phyloP scores from a whole-genome alignment of 805 yeast species.

The Metschnikowia lochheadii region DNA sequence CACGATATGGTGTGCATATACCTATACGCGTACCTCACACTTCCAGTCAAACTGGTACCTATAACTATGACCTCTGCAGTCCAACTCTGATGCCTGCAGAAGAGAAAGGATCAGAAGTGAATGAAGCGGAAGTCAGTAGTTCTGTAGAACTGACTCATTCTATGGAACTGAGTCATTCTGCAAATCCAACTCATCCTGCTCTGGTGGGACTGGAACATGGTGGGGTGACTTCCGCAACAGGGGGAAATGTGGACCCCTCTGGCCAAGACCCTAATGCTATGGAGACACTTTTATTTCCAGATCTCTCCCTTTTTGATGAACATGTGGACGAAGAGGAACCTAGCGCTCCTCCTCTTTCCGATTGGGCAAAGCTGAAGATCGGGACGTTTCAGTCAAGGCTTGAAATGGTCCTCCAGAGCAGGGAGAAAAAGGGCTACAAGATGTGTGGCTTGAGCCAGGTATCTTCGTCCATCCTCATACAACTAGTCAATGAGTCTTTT shows the following conservation, averaged over 20 bases:
- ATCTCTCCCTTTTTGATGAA: conserved; percentile 20
- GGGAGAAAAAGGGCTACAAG: conserved; percentile 11
- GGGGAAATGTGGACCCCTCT: background rate
- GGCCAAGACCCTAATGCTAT: background rate
- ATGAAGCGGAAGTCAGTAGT: no score
- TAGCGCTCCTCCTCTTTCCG: conserved; percentile 5
- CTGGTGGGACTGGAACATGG: no score
- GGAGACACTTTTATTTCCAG: conserved; percentile 21
- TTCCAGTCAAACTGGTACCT: background rate
- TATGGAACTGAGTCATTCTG: no score
- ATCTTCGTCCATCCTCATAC: conserved; percentile 17
- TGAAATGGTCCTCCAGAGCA: conserved; percentile 30
- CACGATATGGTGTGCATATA: conserved; percentile 1
- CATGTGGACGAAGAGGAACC: conserved; percentile 4
- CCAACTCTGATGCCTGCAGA: no score
- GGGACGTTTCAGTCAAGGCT: conserved; percentile 48
- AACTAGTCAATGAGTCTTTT: conserved; percentile 48
- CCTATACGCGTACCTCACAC: background rate
- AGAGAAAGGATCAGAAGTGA: no score
- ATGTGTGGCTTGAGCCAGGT: conserved; percentile 2
- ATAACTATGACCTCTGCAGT: background rate
- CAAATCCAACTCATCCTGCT: no score
- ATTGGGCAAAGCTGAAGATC: conserved; percentile 45
- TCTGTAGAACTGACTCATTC: no score
- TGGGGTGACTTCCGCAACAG: no score